Evolutionary conservation across 2,329 filamentous ascomycete species (phyloP).

Genomic region (Hypoxylon sp.): DNA sequence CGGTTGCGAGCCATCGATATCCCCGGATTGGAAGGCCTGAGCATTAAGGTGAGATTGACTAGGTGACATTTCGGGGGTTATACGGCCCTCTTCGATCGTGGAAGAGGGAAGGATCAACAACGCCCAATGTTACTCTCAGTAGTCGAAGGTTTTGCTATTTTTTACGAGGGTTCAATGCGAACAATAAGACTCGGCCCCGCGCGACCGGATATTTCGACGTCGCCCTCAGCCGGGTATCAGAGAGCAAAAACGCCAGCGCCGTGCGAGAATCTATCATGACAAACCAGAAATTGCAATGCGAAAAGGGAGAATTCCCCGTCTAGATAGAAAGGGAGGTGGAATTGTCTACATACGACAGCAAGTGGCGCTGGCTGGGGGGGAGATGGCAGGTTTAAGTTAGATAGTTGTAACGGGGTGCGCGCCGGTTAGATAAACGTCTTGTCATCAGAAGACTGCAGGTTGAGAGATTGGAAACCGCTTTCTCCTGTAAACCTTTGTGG

Average conservation of each 20-base stretch:
- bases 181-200: constrained; percentile 43
- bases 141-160: constrained; percentile 16
- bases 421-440: constrained; percentile 47
- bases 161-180: constrained; percentile 26
- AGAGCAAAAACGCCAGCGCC: constrained; percentile 50
- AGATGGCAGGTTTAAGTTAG: constrained; percentile 33
- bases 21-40: constrained; percentile 56
- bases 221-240: constrained; percentile 51
- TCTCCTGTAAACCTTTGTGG: constrained; percentile 35
- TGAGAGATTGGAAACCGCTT: constrained; percentile 42
- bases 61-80: constrained; percentile 60
- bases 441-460: constrained; percentile 34
- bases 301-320: constrained; percentile 32
- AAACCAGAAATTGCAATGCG: constrained; percentile 37
- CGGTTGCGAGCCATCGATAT: constrained; percentile 56
- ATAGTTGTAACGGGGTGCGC: constrained; percentile 45
- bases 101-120: constrained; percentile 51
- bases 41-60: constrained; percentile 54
- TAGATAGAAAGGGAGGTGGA: constrained; percentile 19
- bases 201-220: constrained; percentile 49
- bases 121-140: constrained; percentile 44
- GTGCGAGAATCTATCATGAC: constrained; percentile 51
- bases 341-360: constrained; percentile 36
- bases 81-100: constrained; percentile 38
- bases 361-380: constrained; percentile 32